Conservation (phyloP, 768 basidiomycete species). For the Xanthoconium stramineum region DNA sequence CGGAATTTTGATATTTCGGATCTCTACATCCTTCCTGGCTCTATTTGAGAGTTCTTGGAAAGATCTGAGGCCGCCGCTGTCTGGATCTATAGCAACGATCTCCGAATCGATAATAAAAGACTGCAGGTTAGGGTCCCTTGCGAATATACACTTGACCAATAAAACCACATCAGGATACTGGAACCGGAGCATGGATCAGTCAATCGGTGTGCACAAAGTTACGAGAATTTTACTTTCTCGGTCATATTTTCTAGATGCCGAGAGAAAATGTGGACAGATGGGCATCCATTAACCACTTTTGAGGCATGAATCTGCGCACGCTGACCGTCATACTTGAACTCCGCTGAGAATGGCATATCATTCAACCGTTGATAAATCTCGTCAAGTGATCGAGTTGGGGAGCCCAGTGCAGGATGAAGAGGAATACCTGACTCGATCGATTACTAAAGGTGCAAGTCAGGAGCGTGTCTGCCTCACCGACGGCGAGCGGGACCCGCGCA, state of each 20-base stretch:
- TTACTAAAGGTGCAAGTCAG: conserved; percentile 12
- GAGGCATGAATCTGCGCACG: conserved; percentile 75
- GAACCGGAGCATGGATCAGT: conserved; percentile 13
- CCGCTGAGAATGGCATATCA: conserved; percentile 69
- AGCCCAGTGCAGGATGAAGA: conserved; percentile 81
- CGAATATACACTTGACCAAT: conserved; percentile 52
- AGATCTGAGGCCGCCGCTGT: conserved; percentile 58
- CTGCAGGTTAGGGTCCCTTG: conserved; percentile 36
- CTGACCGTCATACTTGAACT: conserved; percentile 92
- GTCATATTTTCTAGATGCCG: conserved; percentile 94
- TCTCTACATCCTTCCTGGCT: conserved; percentile 76
- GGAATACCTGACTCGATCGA: conserved; percentile 59
- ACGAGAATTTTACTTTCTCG: conserved; percentile 53
- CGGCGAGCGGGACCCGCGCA: conserved; percentile 58
- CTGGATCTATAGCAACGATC: conserved; percentile 77
- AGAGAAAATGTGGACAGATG: conserved; percentile 68
- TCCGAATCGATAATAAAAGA: conserved; percentile 86
- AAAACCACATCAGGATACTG: conserved; percentile 82
- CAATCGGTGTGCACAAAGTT: not conserved
- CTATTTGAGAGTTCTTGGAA: conserved; percentile 88
- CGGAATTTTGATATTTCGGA: conserved; percentile 69
- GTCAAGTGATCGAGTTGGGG: conserved; percentile 77
- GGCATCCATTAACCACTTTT: conserved; percentile 23
- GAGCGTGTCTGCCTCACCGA: conserved; percentile 49
- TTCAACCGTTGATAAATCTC: conserved; percentile 77